These are phyloP conservation scores for Blumeriella jaapii DNA, from an alignment of 2,329 filamentous ascomycete genomes.

Conservation along the genomic window DNA sequence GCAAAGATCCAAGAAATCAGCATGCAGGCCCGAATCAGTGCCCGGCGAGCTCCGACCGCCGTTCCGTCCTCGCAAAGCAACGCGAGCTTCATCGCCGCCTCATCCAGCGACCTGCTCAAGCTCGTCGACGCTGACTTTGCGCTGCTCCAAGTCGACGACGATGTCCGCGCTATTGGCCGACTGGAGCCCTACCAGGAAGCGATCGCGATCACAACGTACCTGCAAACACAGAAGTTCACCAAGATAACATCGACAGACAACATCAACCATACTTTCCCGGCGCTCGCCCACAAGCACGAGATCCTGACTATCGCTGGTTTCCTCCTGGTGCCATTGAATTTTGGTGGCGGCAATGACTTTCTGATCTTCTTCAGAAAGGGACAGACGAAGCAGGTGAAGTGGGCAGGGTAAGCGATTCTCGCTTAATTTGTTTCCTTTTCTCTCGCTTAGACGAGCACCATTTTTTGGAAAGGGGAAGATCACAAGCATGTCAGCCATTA, in stretches of 20 bases:
- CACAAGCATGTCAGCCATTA: no score
- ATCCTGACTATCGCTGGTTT: slow-evolving; percentile 16
- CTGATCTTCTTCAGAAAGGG: slow-evolving; percentile 19
- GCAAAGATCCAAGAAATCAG: slow-evolving; percentile 16
- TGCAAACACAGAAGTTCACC: slow-evolving; percentile 13
- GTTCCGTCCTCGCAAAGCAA: slow-evolving; percentile 11
- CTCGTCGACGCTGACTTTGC: slow-evolving; percentile 20
- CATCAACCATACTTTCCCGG: slow-evolving; percentile 16
- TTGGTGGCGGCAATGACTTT: slow-evolving; percentile 16
- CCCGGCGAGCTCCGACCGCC: slow-evolving; percentile 9
- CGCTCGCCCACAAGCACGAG: slow-evolving; percentile 11
- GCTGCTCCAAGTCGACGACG: slow-evolving; percentile 16
- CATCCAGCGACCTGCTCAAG: slow-evolving; percentile 16
- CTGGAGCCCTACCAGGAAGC: slow-evolving; percentile 19
- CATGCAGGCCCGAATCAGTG: slow-evolving; percentile 13
- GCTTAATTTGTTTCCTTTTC: neutral
- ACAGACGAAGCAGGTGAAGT: slow-evolving; percentile 12
- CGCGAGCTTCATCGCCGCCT: slow-evolving; percentile 13
- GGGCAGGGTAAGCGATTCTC: slow-evolving; percentile 12
- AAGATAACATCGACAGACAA: slow-evolving; percentile 11
- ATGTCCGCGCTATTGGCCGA: slow-evolving; percentile 17
- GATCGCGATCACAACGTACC: slow-evolving; percentile 13
- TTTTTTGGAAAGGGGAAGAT: no score
- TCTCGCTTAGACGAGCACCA: neutral
- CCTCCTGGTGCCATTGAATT: slow-evolving; percentile 17